A percentile compares a stretch with the other conserved stretches of the same genome.
Conservation (phyloP, 1,284 basidiomycete genomes). For the Pseudozyma sp. region DNA sequence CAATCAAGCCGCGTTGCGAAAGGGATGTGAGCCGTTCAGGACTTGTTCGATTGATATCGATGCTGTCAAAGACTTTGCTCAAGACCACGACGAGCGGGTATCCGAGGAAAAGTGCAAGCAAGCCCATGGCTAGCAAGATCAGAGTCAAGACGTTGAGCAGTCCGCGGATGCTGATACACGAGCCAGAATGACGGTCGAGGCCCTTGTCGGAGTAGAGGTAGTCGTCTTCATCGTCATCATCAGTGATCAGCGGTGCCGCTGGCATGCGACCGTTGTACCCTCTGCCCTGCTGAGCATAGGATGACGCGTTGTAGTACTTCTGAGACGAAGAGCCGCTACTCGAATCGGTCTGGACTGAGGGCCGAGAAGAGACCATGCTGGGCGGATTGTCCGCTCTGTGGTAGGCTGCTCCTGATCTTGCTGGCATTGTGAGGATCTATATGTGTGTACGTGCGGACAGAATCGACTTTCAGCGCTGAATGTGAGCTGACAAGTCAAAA, state of each 20-base stretch:
- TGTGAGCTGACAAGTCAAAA: background rate
- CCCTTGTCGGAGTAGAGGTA: constrained; percentile 41
- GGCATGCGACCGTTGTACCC: constrained; percentile 12
- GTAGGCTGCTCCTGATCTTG: constrained; percentile 33
- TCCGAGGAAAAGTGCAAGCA: constrained; percentile 64
- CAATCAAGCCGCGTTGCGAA: constrained; percentile 51
- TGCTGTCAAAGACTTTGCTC: constrained; percentile 46
- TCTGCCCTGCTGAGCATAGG: constrained; percentile 1
- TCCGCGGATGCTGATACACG: constrained; percentile 49
- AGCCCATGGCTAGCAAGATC: constrained; percentile 49
- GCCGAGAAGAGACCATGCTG: constrained; percentile 37
- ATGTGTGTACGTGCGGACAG: background rate
- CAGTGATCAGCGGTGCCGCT: constrained; percentile 28
- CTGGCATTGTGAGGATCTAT: constrained; percentile 18
- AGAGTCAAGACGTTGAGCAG: constrained; percentile 62
- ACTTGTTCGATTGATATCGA: constrained; percentile 28
- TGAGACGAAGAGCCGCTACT: constrained; percentile 38
- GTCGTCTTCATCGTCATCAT: constrained; percentile 48
- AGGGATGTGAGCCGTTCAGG: constrained; percentile 29
- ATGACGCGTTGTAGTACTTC: constrained; percentile 33
- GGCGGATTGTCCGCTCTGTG: constrained; percentile 38
- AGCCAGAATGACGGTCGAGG: constrained; percentile 24
- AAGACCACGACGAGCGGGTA: constrained; percentile 61
- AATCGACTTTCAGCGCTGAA: background rate
- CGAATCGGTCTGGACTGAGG: constrained; percentile 38